These are phyloP conservation scores for Plenodomus biglobosus DNA, from an alignment of 2,329 filamentous ascomycete genomes.

Conservation along the genomic window DNA sequence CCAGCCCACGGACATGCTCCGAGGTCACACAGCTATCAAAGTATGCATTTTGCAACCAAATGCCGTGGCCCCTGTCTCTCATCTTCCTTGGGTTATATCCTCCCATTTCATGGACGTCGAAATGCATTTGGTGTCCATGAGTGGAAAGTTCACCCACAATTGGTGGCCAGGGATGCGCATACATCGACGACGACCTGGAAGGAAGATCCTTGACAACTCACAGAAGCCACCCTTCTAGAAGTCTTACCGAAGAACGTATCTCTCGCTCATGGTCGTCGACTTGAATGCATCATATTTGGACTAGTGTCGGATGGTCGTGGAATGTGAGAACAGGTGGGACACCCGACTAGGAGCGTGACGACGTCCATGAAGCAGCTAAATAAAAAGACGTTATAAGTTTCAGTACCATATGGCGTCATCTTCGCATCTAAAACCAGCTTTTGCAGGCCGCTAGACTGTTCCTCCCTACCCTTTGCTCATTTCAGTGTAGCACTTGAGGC, in stretches of 20 bases:
- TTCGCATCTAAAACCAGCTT: constrained; percentile 12
- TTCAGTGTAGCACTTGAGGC: constrained; percentile 7
- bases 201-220: no score
- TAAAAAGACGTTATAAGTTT: constrained; percentile 4
- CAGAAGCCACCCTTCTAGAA: no score
- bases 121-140: no score
- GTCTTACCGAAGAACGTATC: no score
- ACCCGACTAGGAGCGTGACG: constrained; percentile 15
- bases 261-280: not conserved
- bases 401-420: not conserved
- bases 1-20: no score
- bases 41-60: no score
- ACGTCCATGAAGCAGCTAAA: constrained; percentile 1
- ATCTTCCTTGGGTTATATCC: no score
- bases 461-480: constrained; percentile 11
- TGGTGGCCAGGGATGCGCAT: no score
- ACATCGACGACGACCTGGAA: no score
- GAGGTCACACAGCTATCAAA: constrained; percentile 1
- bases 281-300: constrained; percentile 7
- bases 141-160: no score
- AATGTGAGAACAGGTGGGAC: constrained; percentile 25
- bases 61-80: no score
- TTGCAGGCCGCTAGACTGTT: not conserved
- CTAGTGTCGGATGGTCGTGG: constrained; percentile 14
- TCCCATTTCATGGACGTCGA: no score